Conservation (phyloP, 331 rosid species). For the Quercus tomentella region DNA sequence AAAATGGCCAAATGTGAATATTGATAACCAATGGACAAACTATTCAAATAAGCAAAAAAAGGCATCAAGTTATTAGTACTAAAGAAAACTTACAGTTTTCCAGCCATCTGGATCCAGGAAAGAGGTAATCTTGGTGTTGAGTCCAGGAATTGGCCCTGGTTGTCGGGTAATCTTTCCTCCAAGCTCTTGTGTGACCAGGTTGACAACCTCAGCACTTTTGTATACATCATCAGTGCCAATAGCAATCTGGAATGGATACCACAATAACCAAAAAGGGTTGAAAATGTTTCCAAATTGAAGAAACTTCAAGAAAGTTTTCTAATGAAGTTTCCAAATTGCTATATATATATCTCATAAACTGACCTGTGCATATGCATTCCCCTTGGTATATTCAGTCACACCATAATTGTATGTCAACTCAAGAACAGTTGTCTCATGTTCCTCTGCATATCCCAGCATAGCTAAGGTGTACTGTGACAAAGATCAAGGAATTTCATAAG, state of each 20-base stretch:
- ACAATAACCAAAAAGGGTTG: not conserved
- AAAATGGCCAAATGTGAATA: not conserved
- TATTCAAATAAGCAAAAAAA: not conserved
- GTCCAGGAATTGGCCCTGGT: slow-evolving; percentile 78
- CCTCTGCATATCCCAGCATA: slow-evolving; percentile 77
- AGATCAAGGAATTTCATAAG: slow-evolving; percentile 6
- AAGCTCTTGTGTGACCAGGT: slow-evolving; percentile 63
- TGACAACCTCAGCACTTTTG: slow-evolving; percentile 78
- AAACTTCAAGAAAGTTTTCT: slow-evolving; percentile 1
- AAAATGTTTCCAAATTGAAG: not conserved
- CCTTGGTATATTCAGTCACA: slow-evolving; percentile 80
- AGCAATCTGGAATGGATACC: slow-evolving; percentile 52
- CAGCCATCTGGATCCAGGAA: slow-evolving; percentile 94
- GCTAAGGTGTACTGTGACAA: slow-evolving; percentile 66
- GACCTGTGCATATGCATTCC: slow-evolving; percentile 92
- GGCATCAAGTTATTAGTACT: not conserved
- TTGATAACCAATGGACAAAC: not conserved
- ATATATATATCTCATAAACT: no score
- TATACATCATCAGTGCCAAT: slow-evolving; percentile 86
- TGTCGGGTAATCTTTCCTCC: slow-evolving; percentile 90
- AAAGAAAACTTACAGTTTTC: slow-evolving; percentile 69
- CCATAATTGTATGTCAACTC: slow-evolving; percentile 88
- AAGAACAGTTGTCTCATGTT: slow-evolving; percentile 67
- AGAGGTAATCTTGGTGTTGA: slow-evolving; percentile 76
- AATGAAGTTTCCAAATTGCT: no score